Evolutionary conservation across 352 stramenopile species (phyloP).

Genomic region (Phytophthora boehmeriae): DNA sequence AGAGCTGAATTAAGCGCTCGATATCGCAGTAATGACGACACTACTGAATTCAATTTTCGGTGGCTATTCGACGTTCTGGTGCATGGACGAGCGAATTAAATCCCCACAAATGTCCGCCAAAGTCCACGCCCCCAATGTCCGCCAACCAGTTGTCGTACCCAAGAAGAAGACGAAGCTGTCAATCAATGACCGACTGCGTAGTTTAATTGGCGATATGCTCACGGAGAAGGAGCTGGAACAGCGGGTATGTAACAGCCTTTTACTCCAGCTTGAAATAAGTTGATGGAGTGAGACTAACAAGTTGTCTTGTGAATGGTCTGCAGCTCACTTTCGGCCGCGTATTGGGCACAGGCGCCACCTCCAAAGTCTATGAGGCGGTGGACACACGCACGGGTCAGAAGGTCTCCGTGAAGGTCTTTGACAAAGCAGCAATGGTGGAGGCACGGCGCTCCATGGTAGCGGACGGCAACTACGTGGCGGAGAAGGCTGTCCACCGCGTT

Average conservation of each 20-base stretch:
- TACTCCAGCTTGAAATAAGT: constrained; percentile 3
- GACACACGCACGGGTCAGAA: constrained; percentile 49
- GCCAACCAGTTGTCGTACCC: neutral
- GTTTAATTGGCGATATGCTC: constrained; percentile 66
- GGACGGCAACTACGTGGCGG: constrained; percentile 54
- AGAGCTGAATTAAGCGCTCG: too few relatives aligned
- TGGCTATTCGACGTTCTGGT: constrained; percentile 50
- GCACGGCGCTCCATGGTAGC: constrained; percentile 78
- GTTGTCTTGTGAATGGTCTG: constrained; percentile 22
- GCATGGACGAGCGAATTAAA: constrained; percentile 39
- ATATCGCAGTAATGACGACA: constrained; percentile 13
- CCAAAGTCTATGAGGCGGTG: constrained; percentile 74
- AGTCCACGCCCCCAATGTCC: constrained; percentile 31
- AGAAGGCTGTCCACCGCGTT: constrained; percentile 78
- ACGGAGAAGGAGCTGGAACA: constrained; percentile 62
- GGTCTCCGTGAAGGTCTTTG: constrained; percentile 84
- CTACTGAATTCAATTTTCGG: constrained; percentile 34
- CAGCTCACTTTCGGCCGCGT: constrained; percentile 67
- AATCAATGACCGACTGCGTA: constrained; percentile 68
- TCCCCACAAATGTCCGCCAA: constrained; percentile 41
- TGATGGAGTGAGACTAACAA: constrained; percentile 16
- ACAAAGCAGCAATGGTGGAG: constrained; percentile 85
- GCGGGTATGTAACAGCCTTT: constrained; percentile 30
- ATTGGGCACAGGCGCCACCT: constrained; percentile 74
- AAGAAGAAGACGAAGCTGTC: constrained; percentile 42